These are phyloP conservation scores for Delonix regia DNA, from an alignment of 306 rosid genomes.

Conservation along the genomic window DNA sequence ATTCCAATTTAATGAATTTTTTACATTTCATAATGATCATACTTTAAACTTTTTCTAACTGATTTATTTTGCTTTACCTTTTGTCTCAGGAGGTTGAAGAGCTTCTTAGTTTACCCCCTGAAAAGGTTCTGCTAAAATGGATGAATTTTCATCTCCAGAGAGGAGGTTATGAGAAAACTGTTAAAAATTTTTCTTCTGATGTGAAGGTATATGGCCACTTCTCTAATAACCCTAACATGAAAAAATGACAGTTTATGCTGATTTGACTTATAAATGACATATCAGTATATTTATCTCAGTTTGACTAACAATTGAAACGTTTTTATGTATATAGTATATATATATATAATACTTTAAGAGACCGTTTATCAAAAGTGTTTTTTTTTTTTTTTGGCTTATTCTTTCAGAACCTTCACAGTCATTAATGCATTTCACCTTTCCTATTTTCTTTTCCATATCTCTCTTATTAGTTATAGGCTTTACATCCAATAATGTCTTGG, in stretches of 20 bases:
- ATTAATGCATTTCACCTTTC: neutral
- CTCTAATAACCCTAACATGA: conserved; percentile 8
- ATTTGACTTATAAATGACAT: neutral
- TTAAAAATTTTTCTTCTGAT: conserved; percentile 84
- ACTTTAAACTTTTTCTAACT: conserved; percentile 6
- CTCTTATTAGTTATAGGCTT: conserved; percentile 7
- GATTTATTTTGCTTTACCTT: conserved; percentile 30
- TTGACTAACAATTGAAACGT: neutral
- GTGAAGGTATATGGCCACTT: conserved; percentile 65
- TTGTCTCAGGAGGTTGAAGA: conserved; percentile 87
- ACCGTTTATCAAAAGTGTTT: neutral
- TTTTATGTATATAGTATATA: neutral
- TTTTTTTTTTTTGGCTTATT: conserved; percentile 8
- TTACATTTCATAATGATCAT: neutral
- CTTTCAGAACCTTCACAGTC: neutral
- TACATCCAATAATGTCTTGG: neutral
- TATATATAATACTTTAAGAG: neutral
- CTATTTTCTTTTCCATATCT: neutral
- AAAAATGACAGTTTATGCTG: neutral
- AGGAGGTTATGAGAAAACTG: conserved; percentile 83
- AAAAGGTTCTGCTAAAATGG: conserved; percentile 90
- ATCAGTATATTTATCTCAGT: neutral
- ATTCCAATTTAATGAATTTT: conserved; percentile 25
- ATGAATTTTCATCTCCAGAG: conserved; percentile 94
- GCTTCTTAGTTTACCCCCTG: conserved; percentile 90